Evolutionary conservation across 176 grass and related monocot genomes (phyloP), one percentile per base, ranked within the genome.

Genomic region (Zea luxurians): DNA sequence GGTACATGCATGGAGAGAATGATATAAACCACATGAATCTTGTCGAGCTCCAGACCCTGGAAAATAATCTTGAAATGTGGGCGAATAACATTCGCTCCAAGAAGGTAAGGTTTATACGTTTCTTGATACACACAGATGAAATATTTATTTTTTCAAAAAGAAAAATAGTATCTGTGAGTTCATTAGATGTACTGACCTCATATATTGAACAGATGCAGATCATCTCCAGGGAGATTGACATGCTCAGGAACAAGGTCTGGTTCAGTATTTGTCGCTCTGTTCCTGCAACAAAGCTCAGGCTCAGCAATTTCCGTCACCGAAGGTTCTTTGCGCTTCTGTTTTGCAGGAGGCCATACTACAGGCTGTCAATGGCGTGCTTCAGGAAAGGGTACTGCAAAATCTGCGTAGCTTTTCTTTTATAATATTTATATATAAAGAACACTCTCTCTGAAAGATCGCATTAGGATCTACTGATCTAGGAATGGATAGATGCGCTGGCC

Each of bases 231-330:
- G 88, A 95, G 73, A 89, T 99, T 55, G 80, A 91, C 78, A 81
- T 83, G 67, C 86, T 99, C 61, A 89, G 80, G 83, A 90, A 87
- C 71, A 82, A 99, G 92, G 96, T 99, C 78, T 36, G 46, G 82
- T 6, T 76, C 40, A 74, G 16, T 20, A n/a, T 66, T 10, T 10
- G 20, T 79, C 10, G 38, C 74, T 79, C 61, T 61, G 43, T 83
- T 73, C 27, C 46, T 62, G 2, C 17, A 57, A 18, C 13, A 2
- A 88, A 13, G 27, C 13, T 62, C 21, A 7, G 45, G 27, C 20
- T 79, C 53, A 37, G 27, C 6, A 82, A 70, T 37, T 62, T 46
- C 52, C 10, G 65, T 70, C 64, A 84, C 27, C 40, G 3, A 36
- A 53, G 13, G 10, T 49, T 46, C 57, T 64, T 10, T 68, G 38